These are phyloP conservation scores for Leucogyrophana mollusca DNA, from an alignment of 768 basidiomycete species.

Conservation along the genomic window DNA sequence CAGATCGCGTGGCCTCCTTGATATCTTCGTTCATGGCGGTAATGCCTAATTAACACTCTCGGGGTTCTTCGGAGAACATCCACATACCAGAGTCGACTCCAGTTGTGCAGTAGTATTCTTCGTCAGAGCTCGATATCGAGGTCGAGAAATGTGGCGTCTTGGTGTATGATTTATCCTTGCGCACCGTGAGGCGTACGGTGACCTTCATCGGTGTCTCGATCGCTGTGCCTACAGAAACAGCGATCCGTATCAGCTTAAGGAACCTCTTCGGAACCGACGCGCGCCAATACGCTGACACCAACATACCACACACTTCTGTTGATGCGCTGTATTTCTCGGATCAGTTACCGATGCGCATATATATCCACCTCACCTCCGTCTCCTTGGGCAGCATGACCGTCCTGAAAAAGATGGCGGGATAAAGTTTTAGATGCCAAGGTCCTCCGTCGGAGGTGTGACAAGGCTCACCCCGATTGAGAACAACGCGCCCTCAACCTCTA, in stretches of 20 bases:
- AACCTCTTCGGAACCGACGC: neutral
- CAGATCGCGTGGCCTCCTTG: slow-evolving; percentile 51
- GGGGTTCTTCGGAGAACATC: too few relatives aligned
- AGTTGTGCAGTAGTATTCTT: slow-evolving; percentile 56
- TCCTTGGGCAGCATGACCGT: slow-evolving; percentile 67
- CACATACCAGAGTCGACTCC: slow-evolving; percentile 46
- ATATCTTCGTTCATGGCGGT: slow-evolving; percentile 35
- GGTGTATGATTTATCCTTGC: slow-evolving; percentile 56
- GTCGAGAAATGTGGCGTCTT: slow-evolving; percentile 57
- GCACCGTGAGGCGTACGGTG: slow-evolving; percentile 51
- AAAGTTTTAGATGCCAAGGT: neutral
- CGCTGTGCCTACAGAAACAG: slow-evolving; percentile 44
- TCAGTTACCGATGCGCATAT: neutral
- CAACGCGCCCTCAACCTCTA: slow-evolving; percentile 59
- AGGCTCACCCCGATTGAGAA: slow-evolving; percentile 57
- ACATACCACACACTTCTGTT: slow-evolving; percentile 59
- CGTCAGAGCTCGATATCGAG: slow-evolving; percentile 18
- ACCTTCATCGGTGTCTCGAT: slow-evolving; percentile 65
- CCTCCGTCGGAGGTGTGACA: neutral
- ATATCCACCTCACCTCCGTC: slow-evolving; percentile 49
- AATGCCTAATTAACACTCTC: too few relatives aligned
- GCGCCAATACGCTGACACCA: neutral
- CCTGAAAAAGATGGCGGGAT: slow-evolving; percentile 30
- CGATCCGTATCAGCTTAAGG: neutral
- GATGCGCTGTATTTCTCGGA: slow-evolving; percentile 1